A percentile compares a stretch with the other conserved stretches of the same genome.
These are phyloP conservation scores for Hibiscus trionum DNA, from an alignment of 345 rosid species.

Conservation along the genomic window DNA sequence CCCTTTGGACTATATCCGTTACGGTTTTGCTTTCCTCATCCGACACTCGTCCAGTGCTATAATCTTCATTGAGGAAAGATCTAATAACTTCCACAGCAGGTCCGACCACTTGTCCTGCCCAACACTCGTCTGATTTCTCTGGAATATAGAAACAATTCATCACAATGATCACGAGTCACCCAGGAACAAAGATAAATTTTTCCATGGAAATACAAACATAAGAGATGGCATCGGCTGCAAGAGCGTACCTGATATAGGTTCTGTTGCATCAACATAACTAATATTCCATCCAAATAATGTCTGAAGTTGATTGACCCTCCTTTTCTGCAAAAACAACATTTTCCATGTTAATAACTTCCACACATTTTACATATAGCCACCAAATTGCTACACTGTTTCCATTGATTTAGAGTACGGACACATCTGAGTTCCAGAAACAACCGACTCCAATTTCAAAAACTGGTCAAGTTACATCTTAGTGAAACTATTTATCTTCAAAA, in stretches of 20 bases:
- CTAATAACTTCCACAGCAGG: slow-evolving; percentile 44
- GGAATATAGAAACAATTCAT: slow-evolving; percentile 4
- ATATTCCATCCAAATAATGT: slow-evolving; percentile 78
- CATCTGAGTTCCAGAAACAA: not conserved
- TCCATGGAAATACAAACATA: not conserved
- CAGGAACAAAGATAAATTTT: not conserved
- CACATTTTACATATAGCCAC: not conserved
- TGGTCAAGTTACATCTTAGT: not conserved
- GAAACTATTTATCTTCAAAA: slow-evolving; percentile 6
- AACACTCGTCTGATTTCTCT: slow-evolving; percentile 62
- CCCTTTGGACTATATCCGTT: slow-evolving; percentile 34
- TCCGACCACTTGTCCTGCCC: slow-evolving; percentile 62
- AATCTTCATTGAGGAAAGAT: slow-evolving; percentile 37
- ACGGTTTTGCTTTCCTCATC: slow-evolving; percentile 5
- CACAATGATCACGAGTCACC: not conserved
- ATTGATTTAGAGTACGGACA: not conserved
- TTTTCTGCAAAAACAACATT: slow-evolving; percentile 43
- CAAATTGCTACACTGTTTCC: not conserved
- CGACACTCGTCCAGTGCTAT: slow-evolving; percentile 2
- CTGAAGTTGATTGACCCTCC: slow-evolving; percentile 57
- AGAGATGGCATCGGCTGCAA: not conserved
- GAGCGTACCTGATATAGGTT: slow-evolving; percentile 49
- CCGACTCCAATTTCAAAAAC: not conserved
- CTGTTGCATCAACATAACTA: slow-evolving; percentile 62
- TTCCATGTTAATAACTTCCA: not conserved